Base-by-base conservation (phyloP, 768 basidiomycete genomes). In the Tylopilus cervinicoccineus region DNA sequence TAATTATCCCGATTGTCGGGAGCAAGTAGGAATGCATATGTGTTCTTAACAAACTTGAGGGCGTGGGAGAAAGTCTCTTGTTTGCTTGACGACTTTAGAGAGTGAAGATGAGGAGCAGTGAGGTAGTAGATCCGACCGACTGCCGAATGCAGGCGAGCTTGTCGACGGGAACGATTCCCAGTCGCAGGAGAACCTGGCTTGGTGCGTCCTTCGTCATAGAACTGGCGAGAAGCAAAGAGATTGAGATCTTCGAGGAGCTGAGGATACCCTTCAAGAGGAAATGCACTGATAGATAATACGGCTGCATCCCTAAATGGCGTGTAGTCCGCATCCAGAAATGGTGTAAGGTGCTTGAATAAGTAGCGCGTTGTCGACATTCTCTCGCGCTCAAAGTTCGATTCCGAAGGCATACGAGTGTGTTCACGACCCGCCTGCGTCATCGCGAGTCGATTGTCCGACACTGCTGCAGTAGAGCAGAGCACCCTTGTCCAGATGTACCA, bases 101-200 rank as follows among this genome's bases (percentile, higher is more conserved):
- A 76, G 54, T 84, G 84, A 28, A 93, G 69, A 38, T 82, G 75
- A 49, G 84, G 84, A 8, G 92, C 84, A 2, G 93, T 93, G 29
- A 94, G 76, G 58, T 83, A 82, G 64, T 93, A 95, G 38, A 94
- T 93, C 28, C 89, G 84, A 22, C 90, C 88, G 23, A 94, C 84
- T 22, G 92, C 86, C 3, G 90, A 89, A 66, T 85, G 88, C 33
- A 89, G 75, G 43, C 85, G 87, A 56, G 84, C 86, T 60, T 86
- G 88, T 48, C 83, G 78, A 48, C 85, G 82, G 50, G 74, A 79
- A 14, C 83, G 79, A 27, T 80, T 83, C 12, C 72, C 62, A 13
- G 70, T 70, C 4, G 75, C 65, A 12, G 73, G 56, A 8, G 71
- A 62, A 22, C 68, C 69, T n/a, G 70, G 62, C 60, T 81, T 86